A percentile compares a stretch with the other conserved stretches of the same genome.
Evolutionary conservation across 768 basidiomycete species (phyloP).

Genomic region (Phallus indusiatus): DNA sequence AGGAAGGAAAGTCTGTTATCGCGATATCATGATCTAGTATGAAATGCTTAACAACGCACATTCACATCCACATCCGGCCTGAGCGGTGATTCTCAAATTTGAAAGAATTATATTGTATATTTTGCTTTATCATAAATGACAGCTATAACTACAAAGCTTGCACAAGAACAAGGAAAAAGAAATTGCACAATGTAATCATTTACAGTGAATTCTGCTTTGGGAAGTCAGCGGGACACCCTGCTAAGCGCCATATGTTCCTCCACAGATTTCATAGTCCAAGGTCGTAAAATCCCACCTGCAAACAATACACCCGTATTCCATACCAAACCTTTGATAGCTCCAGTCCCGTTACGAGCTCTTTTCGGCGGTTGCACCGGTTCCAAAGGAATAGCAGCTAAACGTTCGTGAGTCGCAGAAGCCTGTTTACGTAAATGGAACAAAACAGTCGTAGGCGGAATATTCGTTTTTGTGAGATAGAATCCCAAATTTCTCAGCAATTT

Average conservation of each 20-base stretch:
- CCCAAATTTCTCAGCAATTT: not conserved
- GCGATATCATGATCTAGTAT: too few species aligned
- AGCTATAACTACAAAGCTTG: not conserved
- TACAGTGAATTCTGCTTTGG: not conserved
- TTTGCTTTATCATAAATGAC: not conserved
- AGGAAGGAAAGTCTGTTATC: too few species aligned
- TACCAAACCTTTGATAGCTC: not conserved
- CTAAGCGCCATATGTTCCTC: not conserved
- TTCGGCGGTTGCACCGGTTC: not conserved
- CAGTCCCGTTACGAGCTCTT: not conserved
- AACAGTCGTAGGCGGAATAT: constrained; percentile 2
- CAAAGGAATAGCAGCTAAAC: not conserved
- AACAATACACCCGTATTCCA: constrained; percentile 8
- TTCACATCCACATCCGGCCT: too few species aligned
- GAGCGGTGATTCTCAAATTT: too few species aligned
- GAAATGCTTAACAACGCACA: too few species aligned
- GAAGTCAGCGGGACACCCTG: not conserved
- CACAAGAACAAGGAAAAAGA: too few species aligned
- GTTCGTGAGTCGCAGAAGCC: not conserved
- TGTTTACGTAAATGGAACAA: not conserved
- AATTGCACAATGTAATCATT: not conserved
- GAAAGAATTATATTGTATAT: too few species aligned
- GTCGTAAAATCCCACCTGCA: constrained; percentile 6
- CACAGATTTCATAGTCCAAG: constrained; percentile 2
- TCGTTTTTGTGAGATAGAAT: constrained; percentile 8